Base-by-base conservation (phyloP, 1,284 basidiomycete genomes). In the Cerrena zonata region DNA sequence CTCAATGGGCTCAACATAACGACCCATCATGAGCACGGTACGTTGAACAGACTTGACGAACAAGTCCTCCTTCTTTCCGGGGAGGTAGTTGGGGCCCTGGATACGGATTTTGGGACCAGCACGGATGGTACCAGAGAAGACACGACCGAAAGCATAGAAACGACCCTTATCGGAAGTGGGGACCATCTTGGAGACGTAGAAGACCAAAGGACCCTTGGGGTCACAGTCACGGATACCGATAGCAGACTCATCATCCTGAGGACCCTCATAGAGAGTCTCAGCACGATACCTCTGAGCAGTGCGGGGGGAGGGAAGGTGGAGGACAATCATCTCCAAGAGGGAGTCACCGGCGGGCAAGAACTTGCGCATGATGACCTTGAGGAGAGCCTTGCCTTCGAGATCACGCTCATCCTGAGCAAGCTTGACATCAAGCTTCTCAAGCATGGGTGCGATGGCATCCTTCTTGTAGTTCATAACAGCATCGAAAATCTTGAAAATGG, bases 401-500 rank as follows among this genome's bases (percentile, higher is more conserved):
- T 98, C 95, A 68, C 84, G 85, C 80, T 99, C 96, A 3, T 97
- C 94, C 49, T 79, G 73, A 56, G 82, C 78, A 60, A 99, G 90
- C 72, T 90, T 91, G 70, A 99, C 74, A 30, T 97, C 95, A 65
- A 99, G 92, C 78, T 99, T 99, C 54, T 98, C 94, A 63, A 97
- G 86, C 76, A 99, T 92, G 59, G 80, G 74, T 56, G 67, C 72
- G 62, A 92, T 84, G 60, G 84, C 75, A 53, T 97, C 95, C 81
- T 96, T 99, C 82, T 99, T 97, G 84, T 90, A 97, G 84, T 99
- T 97, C 94, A 98, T 99, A 75, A 98, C 91, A 61, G 91, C 87
- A 65, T 97, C 94, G 75, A 99, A 99, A 70, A 99, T 86, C 71
- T 86, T 91, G 87, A 91, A 99, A 76, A 99, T 99, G 60, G 96